Percentiles rank a stretch among this genome's conserved stretches.
phyloP scores from a whole-genome alignment of 2,329 filamentous ascomycete species.

The Juglanconis sp. region DNA sequence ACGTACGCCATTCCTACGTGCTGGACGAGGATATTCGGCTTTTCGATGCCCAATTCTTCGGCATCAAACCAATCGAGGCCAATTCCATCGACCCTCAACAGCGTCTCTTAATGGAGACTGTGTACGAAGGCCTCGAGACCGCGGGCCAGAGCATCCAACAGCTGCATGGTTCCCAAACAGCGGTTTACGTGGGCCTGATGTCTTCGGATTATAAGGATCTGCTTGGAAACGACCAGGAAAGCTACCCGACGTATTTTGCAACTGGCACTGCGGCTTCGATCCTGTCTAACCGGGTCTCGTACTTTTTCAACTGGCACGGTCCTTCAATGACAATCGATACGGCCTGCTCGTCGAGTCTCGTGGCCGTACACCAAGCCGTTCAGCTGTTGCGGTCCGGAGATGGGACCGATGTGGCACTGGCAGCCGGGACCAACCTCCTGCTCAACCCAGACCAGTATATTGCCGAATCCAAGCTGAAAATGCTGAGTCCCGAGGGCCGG shows the following conservation, averaged over 20 bases:
- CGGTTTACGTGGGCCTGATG: conserved; percentile 26
- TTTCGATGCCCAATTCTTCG: conserved; percentile 26
- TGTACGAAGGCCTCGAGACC: conserved; percentile 22
- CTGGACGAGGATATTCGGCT: conserved; percentile 7
- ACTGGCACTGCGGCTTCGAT: conserved; percentile 22
- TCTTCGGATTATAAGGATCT: conserved; percentile 23
- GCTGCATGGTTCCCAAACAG: conserved; percentile 23
- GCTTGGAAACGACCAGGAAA: conserved; percentile 16
- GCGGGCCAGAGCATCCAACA: conserved; percentile 18
- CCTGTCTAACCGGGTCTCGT: conserved; percentile 36
- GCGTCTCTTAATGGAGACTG: conserved; percentile 19
- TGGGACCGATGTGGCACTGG: conserved; percentile 29
- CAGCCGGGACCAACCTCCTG: conserved; percentile 33
- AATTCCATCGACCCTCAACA: conserved; percentile 14
- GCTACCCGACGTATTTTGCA: conserved; percentile 26
- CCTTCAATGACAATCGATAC: conserved; percentile 42
- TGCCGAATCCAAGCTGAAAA: conserved; percentile 33
- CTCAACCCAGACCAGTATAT: conserved; percentile 30
- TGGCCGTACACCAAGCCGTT: conserved; percentile 37
- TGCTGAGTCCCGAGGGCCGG: conserved; percentile 35
- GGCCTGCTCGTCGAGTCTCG: conserved; percentile 39
- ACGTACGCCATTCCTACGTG: conserved; percentile 22
- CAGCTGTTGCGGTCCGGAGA: conserved; percentile 31
- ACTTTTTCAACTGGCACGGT: conserved; percentile 37
- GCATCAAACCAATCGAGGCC: conserved; percentile 21